These are phyloP conservation scores for Colletotrichum sp. DNA, from an alignment of 2,329 filamentous ascomycete genomes.

Conservation along the genomic window DNA sequence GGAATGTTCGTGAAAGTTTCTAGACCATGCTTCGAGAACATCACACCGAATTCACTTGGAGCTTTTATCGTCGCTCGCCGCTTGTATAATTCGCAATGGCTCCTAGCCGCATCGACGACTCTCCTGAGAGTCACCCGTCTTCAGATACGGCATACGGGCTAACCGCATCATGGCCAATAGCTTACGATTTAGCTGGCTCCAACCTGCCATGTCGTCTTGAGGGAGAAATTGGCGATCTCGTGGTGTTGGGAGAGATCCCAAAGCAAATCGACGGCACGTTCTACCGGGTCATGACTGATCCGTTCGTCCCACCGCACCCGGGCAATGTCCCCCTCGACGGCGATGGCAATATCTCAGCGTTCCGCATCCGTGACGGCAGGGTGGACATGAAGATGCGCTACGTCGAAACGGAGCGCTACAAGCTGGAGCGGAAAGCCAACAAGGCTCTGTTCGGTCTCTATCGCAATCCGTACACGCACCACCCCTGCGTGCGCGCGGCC, in stretches of 20 bases:
- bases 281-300: slow-evolving; percentile 45
- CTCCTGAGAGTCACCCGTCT: background rate
- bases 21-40: background rate
- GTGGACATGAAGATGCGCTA: slow-evolving; percentile 40
- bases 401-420: slow-evolving; percentile 45
- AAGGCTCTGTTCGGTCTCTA: slow-evolving; percentile 40
- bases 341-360: slow-evolving; percentile 43
- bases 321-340: slow-evolving; percentile 42
- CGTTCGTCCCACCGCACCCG: slow-evolving; percentile 35
- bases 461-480: slow-evolving; percentile 43
- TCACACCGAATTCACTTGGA: background rate
- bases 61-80: background rate
- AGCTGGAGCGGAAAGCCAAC: slow-evolving; percentile 39
- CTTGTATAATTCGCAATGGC: background rate
- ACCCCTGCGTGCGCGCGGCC: slow-evolving; percentile 34
- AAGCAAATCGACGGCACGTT: slow-evolving; percentile 27
- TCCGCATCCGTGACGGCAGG: slow-evolving; percentile 35
- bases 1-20: background rate
- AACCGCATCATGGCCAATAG: background rate
- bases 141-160: background rate
- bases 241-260: slow-evolving; percentile 26
- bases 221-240: slow-evolving; percentile 14
- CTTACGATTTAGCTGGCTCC: background rate
- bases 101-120: background rate
- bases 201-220: slow-evolving; percentile 12